These are phyloP conservation scores for Gillenia trifoliata DNA, from an alignment of 306 rosid genomes.

Conservation along the genomic window DNA sequence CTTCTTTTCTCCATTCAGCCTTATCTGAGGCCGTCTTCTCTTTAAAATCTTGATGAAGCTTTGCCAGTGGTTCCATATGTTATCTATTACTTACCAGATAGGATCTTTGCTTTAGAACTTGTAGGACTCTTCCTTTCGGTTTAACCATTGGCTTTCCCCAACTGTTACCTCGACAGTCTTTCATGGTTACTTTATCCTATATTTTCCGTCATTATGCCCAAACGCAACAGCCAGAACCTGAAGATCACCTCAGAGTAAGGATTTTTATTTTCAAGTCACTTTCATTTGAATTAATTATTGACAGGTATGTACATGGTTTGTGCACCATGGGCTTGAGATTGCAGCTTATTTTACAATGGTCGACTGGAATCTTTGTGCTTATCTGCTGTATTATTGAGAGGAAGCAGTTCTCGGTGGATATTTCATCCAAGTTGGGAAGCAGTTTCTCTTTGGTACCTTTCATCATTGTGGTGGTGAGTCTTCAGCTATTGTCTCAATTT, in stretches of 20 bases:
- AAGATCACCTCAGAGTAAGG: constrained; percentile 43
- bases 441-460: constrained; percentile 87
- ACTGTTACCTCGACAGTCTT: neutral
- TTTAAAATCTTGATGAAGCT: neutral
- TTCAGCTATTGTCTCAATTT: constrained; percentile 4
- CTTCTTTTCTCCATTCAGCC: neutral
- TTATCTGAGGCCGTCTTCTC: neutral
- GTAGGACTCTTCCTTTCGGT: neutral
- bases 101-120: neutral
- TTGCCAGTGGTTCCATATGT: neutral
- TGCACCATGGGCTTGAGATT: constrained; percentile 88
- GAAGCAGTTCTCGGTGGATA: constrained; percentile 65
- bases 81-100: neutral
- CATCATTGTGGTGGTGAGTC: constrained; percentile 79
- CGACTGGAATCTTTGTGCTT: constrained; percentile 86
- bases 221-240: constrained; percentile 36
- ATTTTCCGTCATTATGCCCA: constrained; percentile 4
- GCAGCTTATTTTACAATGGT: constrained; percentile 99
- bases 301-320: constrained; percentile 83
- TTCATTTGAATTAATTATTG: constrained; percentile 72
- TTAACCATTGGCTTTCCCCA: neutral
- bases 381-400: constrained; percentile 81
- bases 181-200: constrained; percentile 9
- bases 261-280: constrained; percentile 61
- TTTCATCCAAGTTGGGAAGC: constrained; percentile 85